Conservation (phyloP, 1,139 yeast genomes). For the Saccharomyces uvarum region DNA sequence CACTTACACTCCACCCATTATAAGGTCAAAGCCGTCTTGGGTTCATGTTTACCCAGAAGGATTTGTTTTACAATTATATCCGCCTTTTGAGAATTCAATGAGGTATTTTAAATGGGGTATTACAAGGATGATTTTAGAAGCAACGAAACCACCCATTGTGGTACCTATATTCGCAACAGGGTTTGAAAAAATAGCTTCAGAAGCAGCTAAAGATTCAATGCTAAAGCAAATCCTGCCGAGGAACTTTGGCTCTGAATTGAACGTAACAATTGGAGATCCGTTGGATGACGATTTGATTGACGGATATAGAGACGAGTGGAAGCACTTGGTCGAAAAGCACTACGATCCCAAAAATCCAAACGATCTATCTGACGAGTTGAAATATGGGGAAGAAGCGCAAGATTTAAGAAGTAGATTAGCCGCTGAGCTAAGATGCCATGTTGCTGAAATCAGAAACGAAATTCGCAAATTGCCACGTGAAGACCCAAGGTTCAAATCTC, state of each 20-base stretch:
- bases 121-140: conserved; percentile 71
- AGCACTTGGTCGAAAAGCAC: conserved; percentile 47
- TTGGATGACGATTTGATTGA: conserved; percentile 56
- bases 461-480: conserved; percentile 48
- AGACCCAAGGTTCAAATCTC: conserved; percentile 55
- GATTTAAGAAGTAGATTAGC: conserved; percentile 64
- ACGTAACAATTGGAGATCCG: conserved; percentile 65
- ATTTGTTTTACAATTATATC: conserved; percentile 75
- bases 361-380: conserved; percentile 57
- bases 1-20: conserved; percentile 40
- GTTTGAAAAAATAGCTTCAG: conserved; percentile 82
- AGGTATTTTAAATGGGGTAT: conserved; percentile 96
- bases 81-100: conserved; percentile 78
- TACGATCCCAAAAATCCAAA: conserved; percentile 42
- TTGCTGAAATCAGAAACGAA: conserved; percentile 49
- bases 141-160: conserved; percentile 75
- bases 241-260: conserved; percentile 60
- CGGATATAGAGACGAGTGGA: conserved; percentile 61
- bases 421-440: conserved; percentile 54
- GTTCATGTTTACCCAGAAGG: conserved; percentile 95
- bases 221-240: conserved; percentile 54
- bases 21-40: conserved; percentile 70
- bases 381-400: conserved; percentile 55
- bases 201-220: conserved; percentile 50
- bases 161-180: conserved; percentile 88